A percentile compares a stretch with the other conserved stretches of the same genome.
phyloP scores from a whole-genome alignment of 345 rosid genomes.

The Citrus unshiu region DNA sequence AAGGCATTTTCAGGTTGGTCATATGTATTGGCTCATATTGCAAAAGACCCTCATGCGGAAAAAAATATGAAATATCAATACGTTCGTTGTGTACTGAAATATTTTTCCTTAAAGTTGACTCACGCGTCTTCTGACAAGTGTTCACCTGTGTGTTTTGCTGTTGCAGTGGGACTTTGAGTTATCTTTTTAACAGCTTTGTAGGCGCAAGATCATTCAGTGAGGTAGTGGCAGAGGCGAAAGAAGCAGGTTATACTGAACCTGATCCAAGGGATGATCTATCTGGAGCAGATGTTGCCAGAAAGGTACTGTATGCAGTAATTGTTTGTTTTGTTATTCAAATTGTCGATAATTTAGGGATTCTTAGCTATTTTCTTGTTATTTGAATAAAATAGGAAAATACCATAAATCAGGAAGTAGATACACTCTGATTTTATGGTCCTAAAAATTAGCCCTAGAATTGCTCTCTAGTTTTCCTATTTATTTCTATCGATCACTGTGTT shows the following conservation, averaged over 20 bases:
- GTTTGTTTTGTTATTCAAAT: background rate
- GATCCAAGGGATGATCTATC: conserved; percentile 99
- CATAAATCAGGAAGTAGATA: too few relatives aligned
- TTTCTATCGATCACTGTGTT: too few relatives aligned
- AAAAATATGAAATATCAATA: background rate
- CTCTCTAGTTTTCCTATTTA: too few relatives aligned
- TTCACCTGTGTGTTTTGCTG: conserved; percentile 9
- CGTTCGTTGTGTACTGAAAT: background rate
- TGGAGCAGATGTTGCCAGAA: conserved; percentile 97
- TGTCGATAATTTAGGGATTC: too few relatives aligned
- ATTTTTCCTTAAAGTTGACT: background rate
- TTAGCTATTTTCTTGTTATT: too few relatives aligned
- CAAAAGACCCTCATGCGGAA: background rate
- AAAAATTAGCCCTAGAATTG: too few relatives aligned
- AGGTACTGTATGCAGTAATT: conserved; percentile 39
- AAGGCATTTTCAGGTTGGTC: conserved; percentile 88
- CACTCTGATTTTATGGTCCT: too few relatives aligned
- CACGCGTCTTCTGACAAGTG: conserved; percentile 12
- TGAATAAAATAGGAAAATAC: too few relatives aligned
- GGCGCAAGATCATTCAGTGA: conserved; percentile 68
- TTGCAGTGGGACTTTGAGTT: conserved; percentile 94
- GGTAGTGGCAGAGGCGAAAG: conserved; percentile 81
- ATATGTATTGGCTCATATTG: background rate
- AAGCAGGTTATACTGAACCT: conserved; percentile 93
- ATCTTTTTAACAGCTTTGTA: conserved; percentile 78